A percentile compares a stretch with the other conserved stretches of the same genome.
phyloP scores from a whole-genome alignment of 1,139 yeast genomes.

The Zygoascus hellenicus region DNA sequence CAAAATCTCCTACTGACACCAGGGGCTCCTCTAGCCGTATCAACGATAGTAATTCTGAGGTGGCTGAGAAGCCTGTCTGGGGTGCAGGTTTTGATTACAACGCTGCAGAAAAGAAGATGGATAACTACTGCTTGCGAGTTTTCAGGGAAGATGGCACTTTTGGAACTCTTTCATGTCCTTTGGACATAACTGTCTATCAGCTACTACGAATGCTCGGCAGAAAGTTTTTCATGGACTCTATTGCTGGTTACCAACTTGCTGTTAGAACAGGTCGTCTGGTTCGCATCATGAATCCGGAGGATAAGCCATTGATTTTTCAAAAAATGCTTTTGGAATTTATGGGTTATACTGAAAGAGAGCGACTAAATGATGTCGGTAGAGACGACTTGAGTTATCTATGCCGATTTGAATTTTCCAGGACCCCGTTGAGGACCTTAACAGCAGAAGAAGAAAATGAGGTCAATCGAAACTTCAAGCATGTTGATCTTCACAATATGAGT shows the following conservation, averaged over 20 bases:
- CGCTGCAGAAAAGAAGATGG: conserved; percentile 16
- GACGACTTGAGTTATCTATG: conserved; percentile 84
- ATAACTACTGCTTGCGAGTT: conserved; percentile 52
- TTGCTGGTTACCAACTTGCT: conserved; percentile 71
- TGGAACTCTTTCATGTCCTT: conserved; percentile 68
- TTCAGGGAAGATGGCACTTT: conserved; percentile 78
- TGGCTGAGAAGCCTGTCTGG: conserved; percentile 14
- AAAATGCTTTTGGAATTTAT: conserved; percentile 64
- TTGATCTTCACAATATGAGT: conserved; percentile 67
- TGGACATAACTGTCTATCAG: conserved; percentile 73
- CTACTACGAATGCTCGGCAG: conserved; percentile 61
- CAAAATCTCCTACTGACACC: conserved; percentile 14
- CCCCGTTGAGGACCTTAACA: conserved; percentile 61
- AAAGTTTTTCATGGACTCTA: conserved; percentile 69
- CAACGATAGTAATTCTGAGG: conserved; percentile 12
- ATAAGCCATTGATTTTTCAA: conserved; percentile 74
- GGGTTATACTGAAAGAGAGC: conserved; percentile 76
- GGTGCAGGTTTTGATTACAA: conserved; percentile 14
- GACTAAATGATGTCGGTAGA: conserved; percentile 72
- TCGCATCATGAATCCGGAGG: conserved; percentile 65
- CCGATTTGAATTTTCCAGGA: conserved; percentile 70
- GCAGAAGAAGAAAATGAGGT: conserved; percentile 61
- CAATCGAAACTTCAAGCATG: conserved; percentile 62
- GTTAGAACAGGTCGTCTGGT: conserved; percentile 74
- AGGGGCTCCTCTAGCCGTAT: conserved; percentile 11